These are phyloP conservation scores for Spizellomyces punctatus DNA, from an alignment of 192 early-diverging fungal genomes.

Conservation along the genomic window DNA sequence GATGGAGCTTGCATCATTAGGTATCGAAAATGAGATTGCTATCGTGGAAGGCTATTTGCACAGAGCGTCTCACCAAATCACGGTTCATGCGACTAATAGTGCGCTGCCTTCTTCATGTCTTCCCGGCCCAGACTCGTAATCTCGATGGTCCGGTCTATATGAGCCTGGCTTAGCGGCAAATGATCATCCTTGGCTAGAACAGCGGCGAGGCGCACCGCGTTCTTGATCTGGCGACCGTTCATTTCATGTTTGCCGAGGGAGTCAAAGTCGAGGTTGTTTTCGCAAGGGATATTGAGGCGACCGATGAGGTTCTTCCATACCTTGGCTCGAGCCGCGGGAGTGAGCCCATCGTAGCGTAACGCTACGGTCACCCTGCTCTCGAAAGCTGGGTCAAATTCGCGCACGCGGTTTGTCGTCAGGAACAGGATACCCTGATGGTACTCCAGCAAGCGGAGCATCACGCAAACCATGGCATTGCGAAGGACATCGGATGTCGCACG, in stretches of 20 bases:
- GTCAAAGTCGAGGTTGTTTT: conserved; percentile 25
- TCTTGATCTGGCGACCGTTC: conserved; percentile 54
- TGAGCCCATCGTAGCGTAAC: conserved; percentile 50
- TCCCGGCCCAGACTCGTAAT: conserved; percentile 42
- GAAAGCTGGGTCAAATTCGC: conserved; percentile 61
- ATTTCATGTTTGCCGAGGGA: conserved; percentile 30
- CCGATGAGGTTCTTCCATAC: conserved; percentile 56
- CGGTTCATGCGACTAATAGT: too few species aligned
- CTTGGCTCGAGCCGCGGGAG: conserved; percentile 39
- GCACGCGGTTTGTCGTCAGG: conserved; percentile 63
- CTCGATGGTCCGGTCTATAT: conserved; percentile 46
- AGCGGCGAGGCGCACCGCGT: conserved; percentile 43
- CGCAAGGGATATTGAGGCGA: conserved; percentile 22
- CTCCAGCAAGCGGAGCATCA: conserved; percentile 62
- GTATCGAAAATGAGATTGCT: too few species aligned
- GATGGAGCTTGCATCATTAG: too few species aligned
- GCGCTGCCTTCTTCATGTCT: conserved; percentile 36
- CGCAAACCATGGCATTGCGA: conserved; percentile 60
- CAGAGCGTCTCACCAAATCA: too few species aligned
- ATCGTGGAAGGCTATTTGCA: too few species aligned
- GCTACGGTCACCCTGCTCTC: conserved; percentile 56
- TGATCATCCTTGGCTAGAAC: conserved; percentile 38
- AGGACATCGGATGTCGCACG: conserved; percentile 48
- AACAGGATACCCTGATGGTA: conserved; percentile 68
- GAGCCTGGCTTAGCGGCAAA: conserved; percentile 33